Evolutionary conservation across 148 eudicot species (phyloP).

Genomic region (Hydrangea macrophylla): DNA sequence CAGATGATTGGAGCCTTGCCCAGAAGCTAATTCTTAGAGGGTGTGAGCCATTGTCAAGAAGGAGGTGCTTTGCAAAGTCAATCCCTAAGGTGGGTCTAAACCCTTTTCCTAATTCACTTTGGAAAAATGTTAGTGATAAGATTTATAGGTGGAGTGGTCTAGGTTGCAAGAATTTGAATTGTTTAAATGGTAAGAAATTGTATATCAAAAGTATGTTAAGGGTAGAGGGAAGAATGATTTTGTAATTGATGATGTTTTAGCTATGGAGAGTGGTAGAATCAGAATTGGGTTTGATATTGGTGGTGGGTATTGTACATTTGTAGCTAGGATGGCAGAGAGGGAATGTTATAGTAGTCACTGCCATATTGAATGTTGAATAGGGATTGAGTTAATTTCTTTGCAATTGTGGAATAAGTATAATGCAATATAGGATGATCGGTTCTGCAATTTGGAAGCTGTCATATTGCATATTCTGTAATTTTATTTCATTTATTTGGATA

Average conservation of each 20-base stretch:
- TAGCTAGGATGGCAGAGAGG: constrained; percentile 90
- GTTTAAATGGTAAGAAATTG: constrained; percentile 63
- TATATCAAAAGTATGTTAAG: constrained; percentile 57
- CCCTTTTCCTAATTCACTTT: constrained; percentile 67
- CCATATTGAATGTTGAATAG: constrained; percentile 48
- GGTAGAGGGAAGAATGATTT: constrained; percentile 71
- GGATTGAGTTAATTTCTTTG: constrained; percentile 21
- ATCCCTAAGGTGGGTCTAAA: constrained; percentile 52
- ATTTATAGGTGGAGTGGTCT: constrained; percentile 75
- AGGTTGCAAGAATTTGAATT: constrained; percentile 71
- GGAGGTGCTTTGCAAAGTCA: constrained; percentile 80
- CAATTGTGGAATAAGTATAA: constrained; percentile 20
- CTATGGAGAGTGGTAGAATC: constrained; percentile 59
- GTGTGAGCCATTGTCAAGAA: constrained; percentile 85
- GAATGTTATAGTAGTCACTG: constrained; percentile 69
- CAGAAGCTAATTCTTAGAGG: constrained; percentile 65
- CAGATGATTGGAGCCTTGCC: constrained; percentile 70
- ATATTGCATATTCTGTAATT: neutral
- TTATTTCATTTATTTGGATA: neutral
- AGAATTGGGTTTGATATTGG: constrained; percentile 76
- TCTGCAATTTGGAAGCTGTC: too few relatives aligned
- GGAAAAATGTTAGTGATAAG: constrained; percentile 76
- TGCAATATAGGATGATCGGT: neutral
- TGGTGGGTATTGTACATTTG: constrained; percentile 87
- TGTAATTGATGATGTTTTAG: constrained; percentile 70